Evolutionary conservation across 768 basidiomycete genomes (phyloP).

Genomic region (Russula compacta): DNA sequence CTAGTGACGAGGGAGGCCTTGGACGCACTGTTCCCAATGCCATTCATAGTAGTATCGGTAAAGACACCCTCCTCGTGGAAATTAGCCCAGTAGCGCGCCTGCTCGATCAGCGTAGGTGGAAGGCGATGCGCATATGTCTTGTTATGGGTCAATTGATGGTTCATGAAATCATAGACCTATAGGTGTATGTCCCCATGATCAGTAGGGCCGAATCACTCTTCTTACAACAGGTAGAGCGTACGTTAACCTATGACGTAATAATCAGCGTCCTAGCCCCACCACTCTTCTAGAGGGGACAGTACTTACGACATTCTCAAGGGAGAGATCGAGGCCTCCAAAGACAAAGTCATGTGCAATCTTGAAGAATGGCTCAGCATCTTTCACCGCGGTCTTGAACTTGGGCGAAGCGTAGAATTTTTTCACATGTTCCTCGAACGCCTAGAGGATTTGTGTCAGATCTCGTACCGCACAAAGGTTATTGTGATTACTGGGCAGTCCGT

Average conservation of each 20-base stretch:
- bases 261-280: slow-evolving; percentile 15
- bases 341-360: slow-evolving; percentile 56
- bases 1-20: too few relatives aligned
- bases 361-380: slow-evolving; percentile 59
- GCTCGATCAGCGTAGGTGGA: slow-evolving; percentile 68
- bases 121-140: slow-evolving; percentile 71
- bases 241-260: slow-evolving; percentile 53
- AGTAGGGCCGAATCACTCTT: neutral
- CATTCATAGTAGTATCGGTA: slow-evolving; percentile 47
- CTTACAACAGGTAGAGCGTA: slow-evolving; percentile 28
- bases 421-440: slow-evolving; percentile 62
- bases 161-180: slow-evolving; percentile 71
- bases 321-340: slow-evolving; percentile 50
- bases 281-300: neutral
- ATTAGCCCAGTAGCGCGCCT: slow-evolving; percentile 66
- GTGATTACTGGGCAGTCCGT: slow-evolving; percentile 44
- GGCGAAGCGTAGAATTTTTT: slow-evolving; percentile 49
- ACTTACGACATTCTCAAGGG: slow-evolving; percentile 62
- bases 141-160: slow-evolving; percentile 72
- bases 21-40: slow-evolving; percentile 68
- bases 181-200: neutral
- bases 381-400: slow-evolving; percentile 53
- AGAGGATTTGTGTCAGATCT: neutral
- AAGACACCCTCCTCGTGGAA: slow-evolving; percentile 76
- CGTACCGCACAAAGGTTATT: neutral